Evolutionary conservation across 805 yeast genomes (phyloP).

Genomic region (Saturnispora diversa): DNA sequence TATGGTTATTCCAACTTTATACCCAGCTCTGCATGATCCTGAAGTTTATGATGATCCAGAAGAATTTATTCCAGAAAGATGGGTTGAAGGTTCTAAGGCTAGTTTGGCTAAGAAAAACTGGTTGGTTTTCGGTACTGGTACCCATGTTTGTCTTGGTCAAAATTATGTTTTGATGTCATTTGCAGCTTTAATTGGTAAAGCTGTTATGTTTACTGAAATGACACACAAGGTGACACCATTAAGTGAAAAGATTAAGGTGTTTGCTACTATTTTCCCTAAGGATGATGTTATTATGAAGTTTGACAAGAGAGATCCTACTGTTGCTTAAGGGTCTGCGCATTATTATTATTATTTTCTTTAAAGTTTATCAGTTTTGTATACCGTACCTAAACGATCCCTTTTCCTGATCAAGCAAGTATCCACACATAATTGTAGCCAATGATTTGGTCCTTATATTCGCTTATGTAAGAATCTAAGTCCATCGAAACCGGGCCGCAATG

Average conservation of each 20-base stretch:
- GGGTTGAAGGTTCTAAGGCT: slow-evolving; percentile 75
- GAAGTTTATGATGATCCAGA: slow-evolving; percentile 95
- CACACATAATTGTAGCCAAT: too few relatives aligned
- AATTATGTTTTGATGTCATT: slow-evolving; percentile 87
- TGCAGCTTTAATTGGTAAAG: slow-evolving; percentile 87
- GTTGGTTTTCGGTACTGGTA: slow-evolving; percentile 96
- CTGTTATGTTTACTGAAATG: slow-evolving; percentile 72
- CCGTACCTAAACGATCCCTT: too few relatives aligned
- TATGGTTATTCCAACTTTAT: slow-evolving; percentile 92
- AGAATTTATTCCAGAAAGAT: slow-evolving; percentile 90
- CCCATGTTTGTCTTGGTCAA: slow-evolving; percentile 94
- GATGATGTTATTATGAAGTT: slow-evolving; percentile 85
- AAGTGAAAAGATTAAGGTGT: slow-evolving; percentile 88
- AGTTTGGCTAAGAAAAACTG: slow-evolving; percentile 77
- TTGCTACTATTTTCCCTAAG: slow-evolving; percentile 96
- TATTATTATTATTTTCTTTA: not conserved
- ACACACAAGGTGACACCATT: slow-evolving; percentile 73
- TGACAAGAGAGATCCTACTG: slow-evolving; percentile 50
- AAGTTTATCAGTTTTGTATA: too few relatives aligned
- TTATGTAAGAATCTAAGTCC: not conserved
- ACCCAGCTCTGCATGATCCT: slow-evolving; percentile 95
- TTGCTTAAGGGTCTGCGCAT: slow-evolving; percentile 3
- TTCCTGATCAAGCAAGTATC: too few relatives aligned
- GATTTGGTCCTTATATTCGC: too few relatives aligned
- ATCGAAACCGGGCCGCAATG: not conserved